phyloP scores from a whole-genome alignment of 169 alveolate species.

The Eimeria falciformis region DNA sequence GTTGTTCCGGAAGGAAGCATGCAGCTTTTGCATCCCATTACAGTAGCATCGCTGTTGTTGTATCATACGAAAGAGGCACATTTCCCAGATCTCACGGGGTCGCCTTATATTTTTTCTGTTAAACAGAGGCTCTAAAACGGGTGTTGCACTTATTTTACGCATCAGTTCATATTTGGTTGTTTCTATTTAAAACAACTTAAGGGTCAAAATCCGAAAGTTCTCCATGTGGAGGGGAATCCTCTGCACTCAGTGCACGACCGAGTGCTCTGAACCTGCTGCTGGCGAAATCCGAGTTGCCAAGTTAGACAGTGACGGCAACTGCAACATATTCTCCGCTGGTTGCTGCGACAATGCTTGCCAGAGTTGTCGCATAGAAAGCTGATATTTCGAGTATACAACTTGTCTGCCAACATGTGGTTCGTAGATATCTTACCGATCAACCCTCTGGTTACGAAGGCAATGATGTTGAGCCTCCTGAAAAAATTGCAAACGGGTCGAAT shows the following conservation, averaged over 20 bases:
- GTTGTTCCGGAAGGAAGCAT: constrained; percentile 34
- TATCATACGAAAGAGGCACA: constrained; percentile 64
- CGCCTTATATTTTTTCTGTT: constrained; percentile 64
- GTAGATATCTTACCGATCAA: constrained; percentile 59
- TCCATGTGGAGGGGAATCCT: too few relatives aligned
- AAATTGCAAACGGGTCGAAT: not conserved
- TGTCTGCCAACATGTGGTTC: not conserved
- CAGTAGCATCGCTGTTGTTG: constrained; percentile 54
- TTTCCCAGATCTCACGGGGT: constrained; percentile 49
- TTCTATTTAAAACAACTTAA: too few relatives aligned
- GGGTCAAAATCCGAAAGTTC: too few relatives aligned
- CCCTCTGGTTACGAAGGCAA: constrained; percentile 66
- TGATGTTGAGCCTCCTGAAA: constrained; percentile 70
- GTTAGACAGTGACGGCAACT: constrained; percentile 33
- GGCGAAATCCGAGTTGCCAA: constrained; percentile 7
- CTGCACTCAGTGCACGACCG: not conserved
- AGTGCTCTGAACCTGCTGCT: constrained; percentile 3
- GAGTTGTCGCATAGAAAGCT: constrained; percentile 69
- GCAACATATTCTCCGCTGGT: constrained; percentile 49
- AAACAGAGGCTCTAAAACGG: constrained; percentile 17
- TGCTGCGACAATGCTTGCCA: constrained; percentile 66
- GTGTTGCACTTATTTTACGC: too few relatives aligned
- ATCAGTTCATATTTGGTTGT: too few relatives aligned
- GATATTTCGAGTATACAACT: not conserved
- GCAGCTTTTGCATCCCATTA: constrained; percentile 60